These are phyloP conservation scores for Cylindrotheca fusiformis DNA, from an alignment of 108 stramenopile species.

Conservation along the genomic window DNA sequence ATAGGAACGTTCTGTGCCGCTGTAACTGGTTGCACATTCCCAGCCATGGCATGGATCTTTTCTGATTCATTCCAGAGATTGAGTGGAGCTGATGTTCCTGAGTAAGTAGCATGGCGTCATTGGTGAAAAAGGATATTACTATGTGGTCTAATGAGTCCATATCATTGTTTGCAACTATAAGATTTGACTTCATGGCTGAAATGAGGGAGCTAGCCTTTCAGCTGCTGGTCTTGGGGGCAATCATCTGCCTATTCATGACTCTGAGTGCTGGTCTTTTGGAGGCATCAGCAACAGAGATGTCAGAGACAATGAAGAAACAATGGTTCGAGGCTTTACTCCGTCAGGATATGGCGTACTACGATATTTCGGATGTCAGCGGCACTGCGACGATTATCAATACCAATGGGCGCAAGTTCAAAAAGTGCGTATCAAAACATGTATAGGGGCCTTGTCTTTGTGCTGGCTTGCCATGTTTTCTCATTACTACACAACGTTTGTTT, in stretches of 20 bases:
- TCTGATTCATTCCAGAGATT: conserved; percentile 42
- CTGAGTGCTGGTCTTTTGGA: conserved; percentile 34
- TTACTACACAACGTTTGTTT: too few relatives aligned
- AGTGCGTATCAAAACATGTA: too few relatives aligned
- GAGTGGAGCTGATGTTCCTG: not conserved
- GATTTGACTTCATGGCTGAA: conserved; percentile 19
- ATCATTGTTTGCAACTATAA: not conserved
- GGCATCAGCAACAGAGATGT: conserved; percentile 42
- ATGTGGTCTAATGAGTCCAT: not conserved
- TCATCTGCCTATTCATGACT: conserved; percentile 37
- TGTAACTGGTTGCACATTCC: conserved; percentile 2
- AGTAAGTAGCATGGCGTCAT: not conserved
- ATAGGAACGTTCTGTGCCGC: conserved; percentile 10
- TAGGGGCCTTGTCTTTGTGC: too few relatives aligned
- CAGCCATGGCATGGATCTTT: conserved; percentile 48
- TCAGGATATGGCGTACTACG: conserved; percentile 64
- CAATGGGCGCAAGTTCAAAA: conserved; percentile 38
- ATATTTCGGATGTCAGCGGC: conserved; percentile 43
- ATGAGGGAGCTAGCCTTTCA: conserved; percentile 41
- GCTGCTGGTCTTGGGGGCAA: conserved; percentile 45
- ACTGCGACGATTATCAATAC: conserved; percentile 37
- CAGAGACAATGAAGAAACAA: conserved; percentile 24
- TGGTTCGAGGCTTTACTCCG: conserved; percentile 58
- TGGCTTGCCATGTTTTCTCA: too few relatives aligned
- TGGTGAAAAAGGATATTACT: not conserved